Evolutionary conservation across 805 yeast genomes (phyloP), one percentile per base, ranked within the genome.

Genomic region (Trichomonascus vanleenenianus): DNA sequence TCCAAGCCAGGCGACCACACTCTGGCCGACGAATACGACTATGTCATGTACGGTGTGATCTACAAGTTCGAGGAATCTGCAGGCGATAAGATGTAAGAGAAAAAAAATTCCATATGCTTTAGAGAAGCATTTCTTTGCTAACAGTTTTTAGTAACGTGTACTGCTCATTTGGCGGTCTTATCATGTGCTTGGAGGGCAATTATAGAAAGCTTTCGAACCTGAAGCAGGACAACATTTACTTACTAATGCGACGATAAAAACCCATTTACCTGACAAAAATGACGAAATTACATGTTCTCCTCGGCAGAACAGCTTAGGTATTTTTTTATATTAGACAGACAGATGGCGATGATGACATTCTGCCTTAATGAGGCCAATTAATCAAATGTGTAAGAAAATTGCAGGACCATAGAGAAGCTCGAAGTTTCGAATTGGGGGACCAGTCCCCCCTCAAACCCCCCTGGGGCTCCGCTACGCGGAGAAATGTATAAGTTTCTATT

Each of bases 31-130:
- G 97, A 93, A 61, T 91, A 88, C 70, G 97, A 91, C 65, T 93
- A 93, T 59, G 97, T 93, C 54, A 91, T 93, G 97, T 81, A 89
- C 63, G 98, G 98, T 45, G 88, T 96, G 5, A 95, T 93, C 39
- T 93, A 93, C 73, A 89, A 91, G 65, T 93, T 93, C 61, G 96
- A 91, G 64, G 98, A 93, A 68, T 78, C 82, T 51, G 71, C 73
- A 37, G 77, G 77, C 53, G 78, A 74, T 51, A 68, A 70, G 54
- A 70, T 72, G 60, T 65, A 43, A 49, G 69, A 52, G 2, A 9
- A 2, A 22, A 22, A 22, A 14, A 12, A 2, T 14, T 15, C 9
- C 22, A n/a, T 15, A 19, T 7, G 2, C 22, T 40, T 18, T 9
- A 8, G 12, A 3, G 19, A n/a, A n/a, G n/a, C n/a, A n/a, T n/a